A percentile compares a stretch with the other conserved stretches of the same genome.
phyloP scores from a whole-genome alignment of 139 green algal genomes.

The Auxenochlorella pyrenoidosa region DNA sequence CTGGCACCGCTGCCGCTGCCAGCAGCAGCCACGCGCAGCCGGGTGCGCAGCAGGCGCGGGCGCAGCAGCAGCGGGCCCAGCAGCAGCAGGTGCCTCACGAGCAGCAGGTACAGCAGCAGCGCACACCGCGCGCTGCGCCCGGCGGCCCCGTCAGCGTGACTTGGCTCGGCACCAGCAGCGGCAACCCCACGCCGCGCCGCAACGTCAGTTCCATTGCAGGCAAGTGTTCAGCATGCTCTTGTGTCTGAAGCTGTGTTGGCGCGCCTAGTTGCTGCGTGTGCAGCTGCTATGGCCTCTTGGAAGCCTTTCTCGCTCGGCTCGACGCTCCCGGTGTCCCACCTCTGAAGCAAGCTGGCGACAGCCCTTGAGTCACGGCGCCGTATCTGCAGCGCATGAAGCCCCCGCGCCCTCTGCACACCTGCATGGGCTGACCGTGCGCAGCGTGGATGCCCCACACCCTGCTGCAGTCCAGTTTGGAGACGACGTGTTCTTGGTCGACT shows the following conservation, averaged over 20 bases:
- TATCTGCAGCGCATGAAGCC: too few species aligned
- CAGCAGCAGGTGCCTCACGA: neutral
- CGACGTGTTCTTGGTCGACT: slow-evolving; percentile 85
- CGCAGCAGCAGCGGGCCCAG: neutral
- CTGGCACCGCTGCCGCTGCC: neutral
- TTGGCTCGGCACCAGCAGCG: slow-evolving; percentile 89
- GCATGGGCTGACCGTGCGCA: neutral
- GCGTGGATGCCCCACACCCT: too few species aligned
- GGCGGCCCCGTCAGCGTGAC: slow-evolving; percentile 72
- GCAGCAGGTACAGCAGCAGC: neutral
- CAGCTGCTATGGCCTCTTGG: neutral
- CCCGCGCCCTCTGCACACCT: too few species aligned
- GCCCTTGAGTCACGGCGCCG: too few species aligned
- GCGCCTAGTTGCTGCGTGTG: neutral
- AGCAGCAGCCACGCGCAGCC: neutral
- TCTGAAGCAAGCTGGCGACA: too few species aligned
- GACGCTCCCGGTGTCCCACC: too few species aligned
- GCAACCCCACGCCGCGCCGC: slow-evolving; percentile 72
- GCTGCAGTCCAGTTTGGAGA: slow-evolving; percentile 24
- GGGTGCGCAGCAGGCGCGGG: neutral
- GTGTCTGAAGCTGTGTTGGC: neutral
- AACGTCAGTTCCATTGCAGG: slow-evolving; percentile 86
- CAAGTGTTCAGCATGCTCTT: too few species aligned
- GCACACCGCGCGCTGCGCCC: neutral
- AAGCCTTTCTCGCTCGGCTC: too few species aligned